Conservation (phyloP, 1,284 basidiomycete species). For the Mrakiaceae sp. region DNA sequence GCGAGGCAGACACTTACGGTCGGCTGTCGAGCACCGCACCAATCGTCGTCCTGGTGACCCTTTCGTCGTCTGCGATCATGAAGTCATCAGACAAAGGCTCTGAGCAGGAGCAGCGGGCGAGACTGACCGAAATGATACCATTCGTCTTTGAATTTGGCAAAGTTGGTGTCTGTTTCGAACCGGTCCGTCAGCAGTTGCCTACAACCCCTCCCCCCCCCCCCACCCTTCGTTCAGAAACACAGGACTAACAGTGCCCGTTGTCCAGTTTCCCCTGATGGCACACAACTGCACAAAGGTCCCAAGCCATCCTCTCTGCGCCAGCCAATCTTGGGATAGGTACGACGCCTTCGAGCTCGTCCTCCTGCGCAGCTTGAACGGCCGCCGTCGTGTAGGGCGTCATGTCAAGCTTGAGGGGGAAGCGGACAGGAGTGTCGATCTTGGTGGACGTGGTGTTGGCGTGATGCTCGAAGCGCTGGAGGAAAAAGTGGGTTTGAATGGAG, state of each 20-base stretch:
- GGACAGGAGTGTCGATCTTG: conserved; percentile 76
- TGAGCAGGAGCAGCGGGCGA: no score
- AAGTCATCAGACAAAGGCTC: no score
- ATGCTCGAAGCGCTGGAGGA: conserved; percentile 75
- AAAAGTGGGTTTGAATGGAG: conserved; percentile 4
- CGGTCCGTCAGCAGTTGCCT: no score
- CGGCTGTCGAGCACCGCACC: conserved; percentile 1
- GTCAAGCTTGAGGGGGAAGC: conserved; percentile 71
- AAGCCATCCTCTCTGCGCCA: conserved; percentile 37
- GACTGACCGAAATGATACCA: conserved; percentile 6
- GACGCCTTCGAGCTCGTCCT: neutral
- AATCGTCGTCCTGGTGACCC: neutral
- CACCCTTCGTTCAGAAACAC: neutral
- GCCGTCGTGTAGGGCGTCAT: conserved; percentile 75
- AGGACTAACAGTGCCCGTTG: conserved; percentile 61
- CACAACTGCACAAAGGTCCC: conserved; percentile 86
- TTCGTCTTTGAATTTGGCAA: conserved; percentile 8
- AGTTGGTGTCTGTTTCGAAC: conserved; percentile 6
- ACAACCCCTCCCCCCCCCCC: no score
- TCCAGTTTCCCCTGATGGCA: conserved; percentile 91
- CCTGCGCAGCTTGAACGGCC: conserved; percentile 21
- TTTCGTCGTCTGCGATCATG: neutral
- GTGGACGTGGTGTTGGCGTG: conserved; percentile 49
- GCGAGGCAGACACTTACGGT: neutral
- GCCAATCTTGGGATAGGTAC: no score